Conservation (phyloP, 164 flowering plant genomes). For the Liriodendron chinense region DNA sequence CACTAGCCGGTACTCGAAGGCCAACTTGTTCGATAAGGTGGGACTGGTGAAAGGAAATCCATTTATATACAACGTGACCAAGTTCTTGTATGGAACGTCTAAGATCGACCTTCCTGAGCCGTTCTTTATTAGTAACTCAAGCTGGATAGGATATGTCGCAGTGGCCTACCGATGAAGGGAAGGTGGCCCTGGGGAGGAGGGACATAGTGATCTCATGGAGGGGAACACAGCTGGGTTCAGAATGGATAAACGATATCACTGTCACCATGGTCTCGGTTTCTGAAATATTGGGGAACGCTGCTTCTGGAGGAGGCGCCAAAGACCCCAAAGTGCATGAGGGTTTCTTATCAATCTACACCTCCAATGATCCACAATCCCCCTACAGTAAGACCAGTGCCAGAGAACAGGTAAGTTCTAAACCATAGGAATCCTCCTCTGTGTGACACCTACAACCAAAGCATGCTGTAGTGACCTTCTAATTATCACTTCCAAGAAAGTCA, state of each 20-base stretch:
- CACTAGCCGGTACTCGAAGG: slow-evolving; percentile 24
- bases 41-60: slow-evolving; percentile 22
- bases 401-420: too few species aligned
- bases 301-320: too few species aligned
- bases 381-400: too few species aligned
- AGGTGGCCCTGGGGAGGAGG: slow-evolving; percentile 34
- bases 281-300: slow-evolving; percentile 13
- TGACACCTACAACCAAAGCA: too few species aligned
- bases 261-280: slow-evolving; percentile 28
- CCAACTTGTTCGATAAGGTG: slow-evolving; percentile 20
- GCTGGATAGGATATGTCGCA: slow-evolving; percentile 51
- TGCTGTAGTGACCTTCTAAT: too few species aligned
- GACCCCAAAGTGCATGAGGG: slow-evolving; percentile 31
- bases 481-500: too few species aligned
- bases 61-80: slow-evolving; percentile 27
- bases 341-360: slow-evolving; percentile 38
- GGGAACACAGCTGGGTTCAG: slow-evolving; percentile 27
- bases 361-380: slow-evolving; percentile 32
- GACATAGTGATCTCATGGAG: slow-evolving; percentile 49
- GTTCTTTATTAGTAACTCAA: too few species aligned
- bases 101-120: slow-evolving; percentile 28
- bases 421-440: too few species aligned
- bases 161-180: slow-evolving; percentile 56
- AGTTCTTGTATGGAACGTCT: slow-evolving; percentile 40
- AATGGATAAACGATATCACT: slow-evolving; percentile 37